Conservation (phyloP, 768 basidiomycete genomes). For the Pleurotus eryngii region DNA sequence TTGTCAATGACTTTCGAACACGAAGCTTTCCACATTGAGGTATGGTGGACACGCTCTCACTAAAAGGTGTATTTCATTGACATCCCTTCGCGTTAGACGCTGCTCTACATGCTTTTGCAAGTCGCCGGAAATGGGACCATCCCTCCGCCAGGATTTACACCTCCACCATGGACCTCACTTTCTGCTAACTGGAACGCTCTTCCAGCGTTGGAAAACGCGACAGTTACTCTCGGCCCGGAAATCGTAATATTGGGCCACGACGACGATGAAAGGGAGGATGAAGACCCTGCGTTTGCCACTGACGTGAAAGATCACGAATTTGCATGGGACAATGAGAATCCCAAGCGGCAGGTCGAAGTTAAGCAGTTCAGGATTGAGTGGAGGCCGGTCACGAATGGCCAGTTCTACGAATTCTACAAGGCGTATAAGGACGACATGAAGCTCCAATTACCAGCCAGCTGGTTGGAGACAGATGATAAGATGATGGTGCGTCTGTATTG, state of each 20-base stretch:
- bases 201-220: constrained; percentile 37
- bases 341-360: constrained; percentile 58
- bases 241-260: constrained; percentile 74
- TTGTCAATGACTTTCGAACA: constrained; percentile 92
- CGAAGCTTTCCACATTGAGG: constrained; percentile 82
- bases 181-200: constrained; percentile 45
- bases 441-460: constrained; percentile 64
- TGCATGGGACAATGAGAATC: constrained; percentile 96
- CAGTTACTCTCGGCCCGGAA: constrained; percentile 57
- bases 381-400: constrained; percentile 84
- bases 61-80: background rate
- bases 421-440: constrained; percentile 32
- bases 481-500: constrained; percentile 37
- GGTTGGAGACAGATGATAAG: constrained; percentile 55
- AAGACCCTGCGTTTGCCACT: constrained; percentile 21
- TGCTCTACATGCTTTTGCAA: constrained; percentile 93
- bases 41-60: background rate
- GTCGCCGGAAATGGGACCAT: constrained; percentile 74
- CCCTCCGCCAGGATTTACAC: constrained; percentile 70
- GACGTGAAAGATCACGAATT: constrained; percentile 62
- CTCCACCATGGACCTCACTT: constrained; percentile 68
- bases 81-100: constrained; percentile 40
- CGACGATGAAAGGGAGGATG: constrained; percentile 74
- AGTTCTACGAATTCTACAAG: constrained; percentile 71
- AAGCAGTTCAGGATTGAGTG: constrained; percentile 74